Percentiles rank a stretch among this genome's conserved stretches.
phyloP scores from a whole-genome alignment of 2,329 filamentous ascomycete species.

The Trichoderma hamatum region DNA sequence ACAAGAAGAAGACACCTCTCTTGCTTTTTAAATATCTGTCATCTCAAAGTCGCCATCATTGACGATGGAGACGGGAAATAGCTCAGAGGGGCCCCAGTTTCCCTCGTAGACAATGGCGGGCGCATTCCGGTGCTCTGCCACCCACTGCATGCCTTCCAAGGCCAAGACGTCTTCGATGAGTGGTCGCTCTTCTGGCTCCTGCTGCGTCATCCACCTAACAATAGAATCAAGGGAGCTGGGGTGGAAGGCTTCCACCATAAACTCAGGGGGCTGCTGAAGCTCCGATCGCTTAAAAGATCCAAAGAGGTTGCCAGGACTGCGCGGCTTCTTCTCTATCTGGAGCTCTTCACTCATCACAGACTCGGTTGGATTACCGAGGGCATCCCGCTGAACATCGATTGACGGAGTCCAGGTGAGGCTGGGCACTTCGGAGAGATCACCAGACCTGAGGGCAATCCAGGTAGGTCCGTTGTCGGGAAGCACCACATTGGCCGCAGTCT shows the following conservation, averaged over 20 bases:
- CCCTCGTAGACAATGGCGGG: slow-evolving; percentile 96
- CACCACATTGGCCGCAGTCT: slow-evolving; percentile 91
- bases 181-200: slow-evolving; percentile 73
- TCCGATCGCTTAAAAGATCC: slow-evolving; percentile 54
- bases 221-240: slow-evolving; percentile 78
- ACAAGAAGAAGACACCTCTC: neutral
- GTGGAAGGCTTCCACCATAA: slow-evolving; percentile 81
- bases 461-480: slow-evolving; percentile 90
- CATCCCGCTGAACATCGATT: slow-evolving; percentile 72
- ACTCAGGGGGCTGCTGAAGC: slow-evolving; percentile 69
- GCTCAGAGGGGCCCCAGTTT: slow-evolving; percentile 82
- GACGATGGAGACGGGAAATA: slow-evolving; percentile 44
- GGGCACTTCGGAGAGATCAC: slow-evolving; percentile 86
- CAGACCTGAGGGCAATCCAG: slow-evolving; percentile 87
- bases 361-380: slow-evolving; percentile 56
- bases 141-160: slow-evolving; percentile 77
- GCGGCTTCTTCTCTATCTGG: slow-evolving; percentile 39
- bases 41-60: slow-evolving; percentile 59
- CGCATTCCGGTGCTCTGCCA: slow-evolving; percentile 73
- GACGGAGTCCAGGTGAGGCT: slow-evolving; percentile 81
- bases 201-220: slow-evolving; percentile 85
- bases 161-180: slow-evolving; percentile 72
- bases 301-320: slow-evolving; percentile 45
- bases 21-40: slow-evolving; percentile 54
- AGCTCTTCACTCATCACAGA: slow-evolving; percentile 43